phyloP scores from a whole-genome alignment of 2,329 filamentous ascomycete genomes.

The Tolypocladium endophyticum region DNA sequence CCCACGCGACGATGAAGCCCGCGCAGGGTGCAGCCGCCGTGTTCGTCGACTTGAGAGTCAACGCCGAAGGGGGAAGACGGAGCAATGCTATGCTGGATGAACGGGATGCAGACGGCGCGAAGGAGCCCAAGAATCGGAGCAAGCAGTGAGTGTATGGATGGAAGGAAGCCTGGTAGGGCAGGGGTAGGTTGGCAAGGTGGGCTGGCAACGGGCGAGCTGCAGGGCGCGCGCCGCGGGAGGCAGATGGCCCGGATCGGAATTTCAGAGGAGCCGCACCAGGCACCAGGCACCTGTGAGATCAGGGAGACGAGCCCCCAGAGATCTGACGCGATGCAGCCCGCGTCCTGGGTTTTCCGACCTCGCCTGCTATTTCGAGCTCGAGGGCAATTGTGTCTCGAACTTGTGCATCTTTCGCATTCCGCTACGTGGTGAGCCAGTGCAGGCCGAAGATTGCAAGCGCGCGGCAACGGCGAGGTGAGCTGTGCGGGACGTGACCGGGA shows the following conservation, averaged over 20 bases:
- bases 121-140: neutral
- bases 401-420: neutral
- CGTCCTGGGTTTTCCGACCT: neutral
- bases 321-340: neutral
- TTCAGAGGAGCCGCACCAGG: conserved; percentile 14
- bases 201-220: neutral
- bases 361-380: neutral
- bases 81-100: neutral
- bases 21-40: neutral
- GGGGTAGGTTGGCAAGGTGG: conserved; percentile 5
- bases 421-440: neutral
- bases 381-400: neutral
- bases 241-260: conserved; percentile 14
- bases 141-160: neutral
- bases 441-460: neutral
- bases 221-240: neutral
- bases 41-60: neutral
- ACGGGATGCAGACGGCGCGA: neutral
- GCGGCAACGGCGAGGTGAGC: neutral
- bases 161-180: neutral
- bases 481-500: neutral
- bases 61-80: neutral
- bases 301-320: neutral
- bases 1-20: neutral
- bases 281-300: neutral